Percentiles rank a stretch among this genome's conserved stretches.
phyloP scores from a whole-genome alignment of 2,329 filamentous ascomycete genomes.

The Trichoderma sp. region DNA sequence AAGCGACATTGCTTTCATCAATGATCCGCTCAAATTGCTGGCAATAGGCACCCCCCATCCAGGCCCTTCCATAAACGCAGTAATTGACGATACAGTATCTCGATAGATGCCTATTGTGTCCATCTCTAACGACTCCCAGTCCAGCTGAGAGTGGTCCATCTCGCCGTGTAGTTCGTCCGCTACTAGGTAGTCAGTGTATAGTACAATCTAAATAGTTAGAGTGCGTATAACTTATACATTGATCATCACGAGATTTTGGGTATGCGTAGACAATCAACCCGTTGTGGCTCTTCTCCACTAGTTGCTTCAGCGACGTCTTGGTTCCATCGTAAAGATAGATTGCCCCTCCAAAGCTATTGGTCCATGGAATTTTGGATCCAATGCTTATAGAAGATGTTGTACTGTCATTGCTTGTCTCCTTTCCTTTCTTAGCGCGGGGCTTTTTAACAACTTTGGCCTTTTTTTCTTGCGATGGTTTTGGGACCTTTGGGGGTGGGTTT shows the following conservation, averaged over 20 bases:
- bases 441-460: neutral
- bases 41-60: neutral
- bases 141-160: neutral
- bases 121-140: neutral
- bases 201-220: neutral
- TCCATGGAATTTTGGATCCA: neutral
- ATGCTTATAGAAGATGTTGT: neutral
- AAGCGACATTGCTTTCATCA: neutral
- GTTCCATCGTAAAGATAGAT: neutral
- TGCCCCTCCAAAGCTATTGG: neutral
- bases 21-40: neutral
- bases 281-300: neutral
- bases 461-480: neutral
- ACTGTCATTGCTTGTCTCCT: neutral
- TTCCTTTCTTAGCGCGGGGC: neutral
- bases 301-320: neutral
- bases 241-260: neutral
- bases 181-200: neutral
- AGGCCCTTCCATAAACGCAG: neutral
- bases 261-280: neutral
- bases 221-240: neutral
- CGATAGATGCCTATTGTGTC: neutral
- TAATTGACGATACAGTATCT: neutral
- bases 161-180: neutral
- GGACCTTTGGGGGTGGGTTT: neutral